Evolutionary conservation across 768 basidiomycete genomes (phyloP).

Genomic region (Psilocybe cyanescens): DNA sequence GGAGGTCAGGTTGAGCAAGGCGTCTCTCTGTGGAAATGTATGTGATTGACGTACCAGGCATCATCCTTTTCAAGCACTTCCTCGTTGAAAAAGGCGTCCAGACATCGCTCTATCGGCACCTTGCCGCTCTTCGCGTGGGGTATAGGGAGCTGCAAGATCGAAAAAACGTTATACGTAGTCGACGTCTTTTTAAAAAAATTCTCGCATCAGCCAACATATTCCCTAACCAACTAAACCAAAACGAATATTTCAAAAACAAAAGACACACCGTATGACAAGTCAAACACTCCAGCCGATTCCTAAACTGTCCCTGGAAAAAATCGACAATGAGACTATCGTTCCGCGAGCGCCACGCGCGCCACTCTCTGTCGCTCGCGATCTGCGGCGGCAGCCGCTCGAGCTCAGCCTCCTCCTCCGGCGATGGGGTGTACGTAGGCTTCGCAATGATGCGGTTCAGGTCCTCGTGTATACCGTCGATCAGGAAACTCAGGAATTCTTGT

Average conservation of each 20-base stretch:
- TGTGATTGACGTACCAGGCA: constrained; percentile 70
- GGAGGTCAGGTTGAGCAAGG: neutral
- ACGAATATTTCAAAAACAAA: neutral
- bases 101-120: constrained; percentile 76
- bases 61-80: constrained; percentile 93
- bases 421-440: constrained; percentile 66
- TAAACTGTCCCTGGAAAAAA: constrained; percentile 97
- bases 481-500: constrained; percentile 94
- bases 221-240: neutral
- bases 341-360: constrained; percentile 85
- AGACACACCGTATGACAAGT: constrained; percentile 81
- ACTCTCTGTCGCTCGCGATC: constrained; percentile 91
- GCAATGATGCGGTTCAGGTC: constrained; percentile 82
- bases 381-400: constrained; percentile 86
- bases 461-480: constrained; percentile 91
- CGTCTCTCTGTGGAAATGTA: neutral
- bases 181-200: constrained; percentile 67
- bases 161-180: constrained; percentile 96
- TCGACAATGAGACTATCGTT: constrained; percentile 96
- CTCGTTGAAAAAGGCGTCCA: constrained; percentile 88
- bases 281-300: constrained; percentile 86
- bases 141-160: constrained; percentile 91
- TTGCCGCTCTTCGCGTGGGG: constrained; percentile 65
- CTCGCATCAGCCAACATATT: neutral
- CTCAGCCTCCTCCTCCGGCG: constrained; percentile 84